Evolutionary conservation across 202 grass and related monocot species (phyloP).

Genomic region (Hordeum pubiflorum): DNA sequence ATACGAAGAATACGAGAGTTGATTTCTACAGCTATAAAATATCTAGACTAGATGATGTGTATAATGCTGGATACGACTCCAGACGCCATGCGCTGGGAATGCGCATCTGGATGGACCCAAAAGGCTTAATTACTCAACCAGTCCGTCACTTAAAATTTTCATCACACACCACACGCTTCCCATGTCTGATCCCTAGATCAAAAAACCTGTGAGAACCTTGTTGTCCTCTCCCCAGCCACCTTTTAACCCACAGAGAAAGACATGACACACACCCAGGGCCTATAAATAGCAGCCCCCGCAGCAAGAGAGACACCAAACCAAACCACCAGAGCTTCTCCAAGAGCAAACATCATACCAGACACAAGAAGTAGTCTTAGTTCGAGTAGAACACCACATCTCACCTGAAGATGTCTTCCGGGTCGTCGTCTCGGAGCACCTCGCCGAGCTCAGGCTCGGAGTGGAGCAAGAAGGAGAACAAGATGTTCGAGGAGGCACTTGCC

Average conservation of each 20-base stretch:
- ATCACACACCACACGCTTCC: background rate
- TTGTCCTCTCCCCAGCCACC: conserved; percentile 21
- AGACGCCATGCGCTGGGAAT: background rate
- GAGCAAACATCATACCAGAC: conserved; percentile 12
- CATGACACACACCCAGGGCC: background rate
- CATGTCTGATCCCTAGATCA: background rate
- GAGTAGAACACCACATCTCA: background rate
- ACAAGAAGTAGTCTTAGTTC: conserved; percentile 2
- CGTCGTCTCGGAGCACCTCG: conserved; percentile 25
- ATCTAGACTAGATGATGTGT: background rate
- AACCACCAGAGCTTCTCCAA: conserved; percentile 31
- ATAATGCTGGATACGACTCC: background rate
- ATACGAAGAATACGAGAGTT: background rate
- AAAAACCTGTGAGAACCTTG: conserved; percentile 19
- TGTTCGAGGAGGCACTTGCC: conserved; percentile 52
- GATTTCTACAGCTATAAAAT: background rate
- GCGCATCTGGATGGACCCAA: background rate
- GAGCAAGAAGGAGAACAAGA: conserved; percentile 53
- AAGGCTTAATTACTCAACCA: background rate
- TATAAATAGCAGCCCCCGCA: conserved; percentile 41
- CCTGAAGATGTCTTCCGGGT: conserved; percentile 29
- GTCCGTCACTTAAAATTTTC: background rate
- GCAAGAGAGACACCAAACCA: conserved; percentile 12
- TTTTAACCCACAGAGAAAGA: conserved; percentile 13
- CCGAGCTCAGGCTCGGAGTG: conserved; percentile 24